Percentiles rank a stretch among this genome's conserved stretches.
Conservation (phyloP, 805 yeast species). For the Schizosaccharomyces pombe region ASM294v3 CU329670.1:2403001-2403500, state of each 20-base stretch:
- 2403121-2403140: conserved; percentile 85
- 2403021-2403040: conserved; percentile 96
- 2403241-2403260: conserved; percentile 85
- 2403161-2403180: conserved; percentile 85
- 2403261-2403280: conserved; percentile 94
- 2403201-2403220: conserved; percentile 88
- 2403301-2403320: conserved; percentile 71
- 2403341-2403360: conserved; percentile 84
- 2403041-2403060: conserved; percentile 95
- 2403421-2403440: conserved; percentile 82
- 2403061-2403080: conserved; percentile 62
- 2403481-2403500: conserved; percentile 86
- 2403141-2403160: conserved; percentile 95
- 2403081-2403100: conserved; percentile 88
- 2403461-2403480: conserved; percentile 67
- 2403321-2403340: conserved; percentile 92
- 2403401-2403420: conserved; percentile 94
- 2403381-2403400: conserved; percentile 89
- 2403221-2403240: conserved; percentile 85
- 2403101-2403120: conserved; percentile 89
- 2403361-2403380: conserved; percentile 73
- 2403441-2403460: conserved; percentile 95
- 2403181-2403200: conserved; percentile 84
- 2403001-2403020: conserved; percentile 80
- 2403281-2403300: conserved; percentile 94